Conservation (phyloP, 306 rosid genomes). For the Elaeagnus macrophylla region DNA sequence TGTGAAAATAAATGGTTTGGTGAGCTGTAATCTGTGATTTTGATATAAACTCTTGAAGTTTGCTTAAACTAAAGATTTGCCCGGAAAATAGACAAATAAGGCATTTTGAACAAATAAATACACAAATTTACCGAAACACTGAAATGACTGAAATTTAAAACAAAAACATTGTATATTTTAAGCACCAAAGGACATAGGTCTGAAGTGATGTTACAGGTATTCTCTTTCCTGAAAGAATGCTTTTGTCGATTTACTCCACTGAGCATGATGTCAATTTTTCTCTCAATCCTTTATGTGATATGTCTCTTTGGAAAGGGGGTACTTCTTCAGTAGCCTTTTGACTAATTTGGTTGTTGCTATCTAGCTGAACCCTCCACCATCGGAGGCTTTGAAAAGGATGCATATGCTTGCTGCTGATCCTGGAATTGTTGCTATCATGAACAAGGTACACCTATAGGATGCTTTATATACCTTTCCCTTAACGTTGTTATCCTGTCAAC, state of each 20-base stretch:
- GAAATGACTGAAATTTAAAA: no score
- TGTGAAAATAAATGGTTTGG: neutral
- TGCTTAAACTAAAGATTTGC: neutral
- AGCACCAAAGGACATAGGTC: no score
- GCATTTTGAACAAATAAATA: no score
- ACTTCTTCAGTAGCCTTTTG: constrained; percentile 10
- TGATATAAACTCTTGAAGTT: neutral
- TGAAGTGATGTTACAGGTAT: no score
- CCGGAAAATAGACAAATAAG: neutral
- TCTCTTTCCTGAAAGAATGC: neutral
- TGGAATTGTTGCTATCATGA: constrained; percentile 89
- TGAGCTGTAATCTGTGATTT: neutral
- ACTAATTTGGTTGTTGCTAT: constrained; percentile 18
- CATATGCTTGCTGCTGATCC: constrained; percentile 95
- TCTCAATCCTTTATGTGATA: neutral
- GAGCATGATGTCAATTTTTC: no score
- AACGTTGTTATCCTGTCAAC: constrained; percentile 13
- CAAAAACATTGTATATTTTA: no score
- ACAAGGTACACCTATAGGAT: constrained; percentile 43
- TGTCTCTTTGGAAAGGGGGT: neutral
- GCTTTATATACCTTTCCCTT: constrained; percentile 14
- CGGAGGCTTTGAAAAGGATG: constrained; percentile 89
- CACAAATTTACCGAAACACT: no score
- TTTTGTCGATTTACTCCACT: neutral
- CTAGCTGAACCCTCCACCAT: constrained; percentile 78